Evolutionary conservation across 2,329 filamentous ascomycete genomes (phyloP), one percentile per base, ranked within the genome.

Genomic region (Stagonosporopsis vannaccii): DNA sequence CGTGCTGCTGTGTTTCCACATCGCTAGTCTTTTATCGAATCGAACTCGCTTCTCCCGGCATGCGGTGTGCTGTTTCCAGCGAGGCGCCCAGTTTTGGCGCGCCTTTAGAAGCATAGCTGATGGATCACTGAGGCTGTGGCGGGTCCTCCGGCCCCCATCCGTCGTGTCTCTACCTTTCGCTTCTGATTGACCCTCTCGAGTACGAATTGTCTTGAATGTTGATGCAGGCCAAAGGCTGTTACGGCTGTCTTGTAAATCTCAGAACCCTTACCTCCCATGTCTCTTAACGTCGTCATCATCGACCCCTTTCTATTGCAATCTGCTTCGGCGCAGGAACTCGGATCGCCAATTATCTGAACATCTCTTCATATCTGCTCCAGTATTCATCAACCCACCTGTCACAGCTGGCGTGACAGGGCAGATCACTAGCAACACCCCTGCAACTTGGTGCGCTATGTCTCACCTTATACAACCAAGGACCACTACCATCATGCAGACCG

Each of bases 381-480:
- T 43, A 51, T 58, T 51, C 61, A 58, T 52, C 61, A 54, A 50
- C 33, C 41, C 61, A 48, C 57, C 56, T 54, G 54, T 60, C 28
- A 57, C n/a, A 39, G 41, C 33, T 58, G 49, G 50, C 54, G 55
- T 49, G 42, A 59, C 57, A 45, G 51, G 63, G 61, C 43, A 59
- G 19, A 56, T 47, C 44, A 48, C 63, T 42, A 37, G 63, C 63
- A 65, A 60, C 41, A 67, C 58, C 64, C 64, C 57, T 55, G 61
- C 28, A 49, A 39, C 26, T 22, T 49, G 44, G 48, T 44, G 25
- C 51, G 39, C 43, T 53, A 61, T 58, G 63, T 66, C 58, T 67
- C 65, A 66, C 60, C 39, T 52, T 57, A 41, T 55, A 57, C 43
- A 48, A 55, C 56, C 42, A 61, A 51, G 49, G 56, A 52, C 45